These are phyloP conservation scores for Entomophthora muscae DNA, from an alignment of 371 early-diverging fungal genomes.

Conservation along the genomic window DNA sequence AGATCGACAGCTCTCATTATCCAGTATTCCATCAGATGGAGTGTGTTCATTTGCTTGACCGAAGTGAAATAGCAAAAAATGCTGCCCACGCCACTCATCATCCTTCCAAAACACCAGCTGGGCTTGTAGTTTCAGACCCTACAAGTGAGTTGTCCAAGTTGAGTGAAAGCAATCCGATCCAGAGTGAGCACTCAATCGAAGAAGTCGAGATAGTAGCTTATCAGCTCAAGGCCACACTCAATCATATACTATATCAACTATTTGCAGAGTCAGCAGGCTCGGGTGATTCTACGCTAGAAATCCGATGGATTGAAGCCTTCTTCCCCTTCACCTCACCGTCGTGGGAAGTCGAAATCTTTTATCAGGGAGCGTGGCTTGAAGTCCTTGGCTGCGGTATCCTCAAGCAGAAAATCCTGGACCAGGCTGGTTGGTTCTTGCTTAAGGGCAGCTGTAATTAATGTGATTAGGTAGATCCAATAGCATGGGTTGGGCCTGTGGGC, in stretches of 20 bases:
- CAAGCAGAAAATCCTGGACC: slow-evolving; percentile 59
- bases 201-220: slow-evolving; percentile 30
- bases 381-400: slow-evolving; percentile 89
- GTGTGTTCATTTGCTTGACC: slow-evolving; percentile 43
- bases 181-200: slow-evolving; percentile 28
- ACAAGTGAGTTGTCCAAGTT: background rate
- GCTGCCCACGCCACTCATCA: background rate
- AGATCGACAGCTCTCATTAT: slow-evolving; percentile 89
- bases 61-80: background rate
- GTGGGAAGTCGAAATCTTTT: slow-evolving; percentile 90
- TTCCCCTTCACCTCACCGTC: slow-evolving; percentile 94
- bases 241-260: slow-evolving; percentile 52
- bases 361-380: slow-evolving; percentile 89
- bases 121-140: background rate
- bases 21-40: slow-evolving; percentile 98
- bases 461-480: slow-evolving; percentile 34
- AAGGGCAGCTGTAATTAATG: background rate
- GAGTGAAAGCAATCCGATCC: slow-evolving; percentile 24
- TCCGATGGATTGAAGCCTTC: slow-evolving; percentile 90
- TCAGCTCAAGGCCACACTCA: slow-evolving; percentile 62
- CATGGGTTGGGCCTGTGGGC: slow-evolving; percentile 93
- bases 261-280: slow-evolving; percentile 30
- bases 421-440: slow-evolving; percentile 27
- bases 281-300: slow-evolving; percentile 28
- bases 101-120: background rate